Evolutionary conservation across 441 rosid species (phyloP).

Genomic region (Geranium incanum): DNA sequence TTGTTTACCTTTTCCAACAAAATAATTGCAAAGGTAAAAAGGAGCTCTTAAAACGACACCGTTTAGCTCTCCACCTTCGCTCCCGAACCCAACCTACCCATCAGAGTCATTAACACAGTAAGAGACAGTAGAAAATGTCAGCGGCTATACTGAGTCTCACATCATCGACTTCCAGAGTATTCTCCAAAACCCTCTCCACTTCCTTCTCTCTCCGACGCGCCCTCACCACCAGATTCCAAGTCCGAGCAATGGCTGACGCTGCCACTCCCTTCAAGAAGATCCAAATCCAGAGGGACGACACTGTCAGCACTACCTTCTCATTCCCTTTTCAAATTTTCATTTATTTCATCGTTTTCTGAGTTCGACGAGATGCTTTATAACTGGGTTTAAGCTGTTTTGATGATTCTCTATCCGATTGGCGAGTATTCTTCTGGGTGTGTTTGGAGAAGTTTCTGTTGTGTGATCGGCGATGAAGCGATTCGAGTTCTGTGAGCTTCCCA

Average conservation of each 20-base stretch:
- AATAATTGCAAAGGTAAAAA: no score
- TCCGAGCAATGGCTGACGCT: conserved; percentile 68
- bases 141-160: background rate
- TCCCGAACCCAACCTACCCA: background rate
- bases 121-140: background rate
- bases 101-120: background rate
- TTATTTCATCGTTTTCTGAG: background rate
- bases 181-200: conserved; percentile 20
- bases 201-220: conserved; percentile 16
- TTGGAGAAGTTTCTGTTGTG: background rate
- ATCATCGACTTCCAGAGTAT: conserved; percentile 32
- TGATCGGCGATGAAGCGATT: background rate
- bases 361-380: background rate
- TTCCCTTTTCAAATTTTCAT: background rate
- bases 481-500: background rate
- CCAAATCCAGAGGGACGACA: conserved; percentile 76
- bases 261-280: conserved; percentile 57
- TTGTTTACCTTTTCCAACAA: no score
- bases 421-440: background rate
- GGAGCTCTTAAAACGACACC: background rate
- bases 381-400: conserved; percentile 7
- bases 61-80: background rate
- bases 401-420: background rate
- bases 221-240: conserved; percentile 25
- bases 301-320: conserved; percentile 37